Evolutionary conservation across 768 basidiomycete species (phyloP), one percentile per base, ranked within the genome.

Genomic region (Lentinus tigrinus): DNA sequence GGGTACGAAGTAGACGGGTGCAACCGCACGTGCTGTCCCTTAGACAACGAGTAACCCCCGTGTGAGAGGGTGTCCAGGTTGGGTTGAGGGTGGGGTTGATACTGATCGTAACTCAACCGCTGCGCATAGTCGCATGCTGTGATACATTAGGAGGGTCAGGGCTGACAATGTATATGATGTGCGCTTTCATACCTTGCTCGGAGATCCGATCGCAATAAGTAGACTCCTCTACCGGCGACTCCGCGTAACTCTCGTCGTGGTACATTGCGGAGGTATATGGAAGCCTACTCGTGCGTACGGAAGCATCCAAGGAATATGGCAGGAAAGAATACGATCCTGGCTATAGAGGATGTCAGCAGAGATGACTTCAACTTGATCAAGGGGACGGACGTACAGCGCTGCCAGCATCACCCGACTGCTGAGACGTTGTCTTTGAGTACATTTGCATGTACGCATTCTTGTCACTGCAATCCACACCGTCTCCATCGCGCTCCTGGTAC

Each of bases 221-320:
- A 14, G 52, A 36, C 21, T 61, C 60, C 8, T 56, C 52, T 23
- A 39, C 38, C 17, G 60, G 55, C 4, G 60, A 61, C 10, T 61
- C 60, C 46, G 44, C 44, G 47, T 53, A 57, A 16, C 47, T 47
- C 21, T 61, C 60, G 43, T 57, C 51, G 46, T 40, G 47, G 43
- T 40, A 56, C 14, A 43, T 6, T 21, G 27, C 34, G 14, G 48
- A 34, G 17, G 23, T 8, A 38, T 52, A 54, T 21, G 50, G 26
- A 38, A 50, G 36, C n/a, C 38, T 40, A 43, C 50, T 44, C 31
- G 50, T 27, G 39, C 47, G 28, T 16, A 51, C 24, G 38, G 37
- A n/a, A 13, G 34, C n/a, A 21, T 37, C 42, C 39, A 46, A 24
- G 27, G 31, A 31, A 31, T 31, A 31, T 31, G 31, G 31, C 11